Percentiles rank a stretch among this genome's conserved stretches.
These are phyloP conservation scores for Gossypium arboreum DNA, from an alignment of 345 rosid genomes.

Conservation along the genomic window DNA sequence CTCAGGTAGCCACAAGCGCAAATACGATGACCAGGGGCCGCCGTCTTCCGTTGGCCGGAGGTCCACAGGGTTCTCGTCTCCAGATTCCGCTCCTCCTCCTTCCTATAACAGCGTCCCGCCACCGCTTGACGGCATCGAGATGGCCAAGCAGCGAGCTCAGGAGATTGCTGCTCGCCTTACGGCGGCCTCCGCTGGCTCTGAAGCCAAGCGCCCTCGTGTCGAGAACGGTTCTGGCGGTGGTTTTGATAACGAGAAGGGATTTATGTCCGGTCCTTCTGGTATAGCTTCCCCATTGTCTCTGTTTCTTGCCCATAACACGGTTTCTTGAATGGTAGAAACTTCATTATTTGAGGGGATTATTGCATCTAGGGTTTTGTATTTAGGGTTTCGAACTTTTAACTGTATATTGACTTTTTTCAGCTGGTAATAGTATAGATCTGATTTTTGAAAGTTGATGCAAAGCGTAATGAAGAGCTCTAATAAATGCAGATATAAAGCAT, in stretches of 20 bases:
- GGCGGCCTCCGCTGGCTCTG: slow-evolving; percentile 35
- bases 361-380: background rate
- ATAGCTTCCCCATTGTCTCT: background rate
- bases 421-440: background rate
- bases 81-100: slow-evolving; percentile 43
- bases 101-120: slow-evolving; percentile 80
- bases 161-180: slow-evolving; percentile 87
- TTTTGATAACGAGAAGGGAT: slow-evolving; percentile 59
- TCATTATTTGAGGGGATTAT: background rate
- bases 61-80: slow-evolving; percentile 82
- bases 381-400: background rate
- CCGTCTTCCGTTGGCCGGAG: slow-evolving; percentile 52
- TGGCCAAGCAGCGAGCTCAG: slow-evolving; percentile 87
- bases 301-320: background rate
- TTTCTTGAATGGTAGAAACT: background rate
- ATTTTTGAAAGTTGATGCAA: background rate
- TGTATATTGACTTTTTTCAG: background rate
- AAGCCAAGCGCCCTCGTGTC: slow-evolving; percentile 74
- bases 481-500: slow-evolving; percentile 53
- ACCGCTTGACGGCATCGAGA: slow-evolving; percentile 72
- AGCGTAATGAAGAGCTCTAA: background rate
- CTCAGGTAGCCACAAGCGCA: slow-evolving; percentile 58
- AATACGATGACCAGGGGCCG: slow-evolving; percentile 74
- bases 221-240: slow-evolving; percentile 59
- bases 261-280: slow-evolving; percentile 47